Evolutionary conservation across 2,329 filamentous ascomycete species (phyloP).

Genomic region (Macroventuria anomochaeta): DNA sequence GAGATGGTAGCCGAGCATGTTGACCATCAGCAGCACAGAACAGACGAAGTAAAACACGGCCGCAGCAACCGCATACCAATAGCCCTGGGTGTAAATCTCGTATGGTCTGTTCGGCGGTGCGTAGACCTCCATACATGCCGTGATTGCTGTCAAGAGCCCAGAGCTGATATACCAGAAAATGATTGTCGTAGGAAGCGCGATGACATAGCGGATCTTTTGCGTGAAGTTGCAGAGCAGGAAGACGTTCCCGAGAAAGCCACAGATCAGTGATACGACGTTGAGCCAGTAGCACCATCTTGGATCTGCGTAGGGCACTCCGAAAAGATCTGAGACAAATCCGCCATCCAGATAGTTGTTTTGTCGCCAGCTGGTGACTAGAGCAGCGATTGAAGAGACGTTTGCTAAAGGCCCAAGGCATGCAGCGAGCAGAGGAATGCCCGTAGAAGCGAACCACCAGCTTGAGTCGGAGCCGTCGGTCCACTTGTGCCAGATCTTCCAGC

Average conservation of each 20-base stretch:
- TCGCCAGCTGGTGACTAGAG: constrained; percentile 82
- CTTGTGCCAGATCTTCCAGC: constrained; percentile 5
- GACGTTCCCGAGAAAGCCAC: constrained; percentile 79
- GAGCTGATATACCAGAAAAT: constrained; percentile 74
- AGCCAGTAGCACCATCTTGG: constrained; percentile 68
- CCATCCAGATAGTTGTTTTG: constrained; percentile 60
- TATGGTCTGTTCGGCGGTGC: constrained; percentile 56
- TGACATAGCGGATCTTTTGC: constrained; percentile 75
- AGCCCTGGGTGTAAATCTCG: constrained; percentile 77
- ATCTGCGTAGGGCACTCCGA: constrained; percentile 67
- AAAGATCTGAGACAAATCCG: constrained; percentile 57
- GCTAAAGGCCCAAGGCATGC: constrained; percentile 86
- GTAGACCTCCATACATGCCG: constrained; percentile 70
- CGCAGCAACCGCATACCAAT: constrained; percentile 84
- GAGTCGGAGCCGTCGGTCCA: constrained; percentile 11
- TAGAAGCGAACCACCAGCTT: constrained; percentile 50
- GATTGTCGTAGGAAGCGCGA: constrained; percentile 85
- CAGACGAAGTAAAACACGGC: constrained; percentile 81
- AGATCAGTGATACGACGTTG: constrained; percentile 77
- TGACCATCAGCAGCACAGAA: constrained; percentile 76
- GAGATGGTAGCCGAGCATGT: constrained; percentile 77
- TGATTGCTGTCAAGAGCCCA: constrained; percentile 68
- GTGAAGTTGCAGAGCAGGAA: constrained; percentile 90
- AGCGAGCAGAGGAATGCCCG: constrained; percentile 67
- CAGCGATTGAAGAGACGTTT: constrained; percentile 85